Percentiles rank a stretch among this genome's conserved stretches.
These are phyloP conservation scores for Ophiostoma populinum DNA, from an alignment of 2,329 filamentous ascomycete genomes.

Conservation along the genomic window DNA sequence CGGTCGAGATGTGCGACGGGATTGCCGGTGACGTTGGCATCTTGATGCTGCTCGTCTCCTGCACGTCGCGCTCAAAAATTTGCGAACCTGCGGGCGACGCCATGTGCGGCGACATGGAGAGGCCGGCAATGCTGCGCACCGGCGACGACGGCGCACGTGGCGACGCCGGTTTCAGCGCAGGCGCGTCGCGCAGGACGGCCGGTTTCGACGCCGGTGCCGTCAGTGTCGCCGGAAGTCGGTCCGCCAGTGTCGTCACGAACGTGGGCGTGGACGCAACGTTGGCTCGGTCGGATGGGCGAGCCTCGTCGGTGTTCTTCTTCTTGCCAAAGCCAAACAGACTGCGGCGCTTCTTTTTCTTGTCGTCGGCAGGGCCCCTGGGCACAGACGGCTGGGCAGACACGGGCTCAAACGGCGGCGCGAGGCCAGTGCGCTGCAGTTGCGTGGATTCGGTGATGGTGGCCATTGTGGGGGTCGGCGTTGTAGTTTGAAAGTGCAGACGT, in stretches of 20 bases:
- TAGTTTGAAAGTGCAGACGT: too few species aligned
- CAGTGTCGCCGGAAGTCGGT: too few species aligned
- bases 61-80: constrained; percentile 91
- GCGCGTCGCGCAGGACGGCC: constrained; percentile 19
- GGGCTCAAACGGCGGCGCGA: constrained; percentile 12
- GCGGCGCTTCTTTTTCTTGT: constrained; percentile 19
- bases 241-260: too few species aligned
- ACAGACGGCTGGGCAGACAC: too few species aligned
- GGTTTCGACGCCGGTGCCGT: constrained; percentile 21
- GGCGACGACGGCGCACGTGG: constrained; percentile 45
- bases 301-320: constrained; percentile 24
- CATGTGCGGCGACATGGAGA: constrained; percentile 56
- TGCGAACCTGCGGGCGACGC: constrained; percentile 62
- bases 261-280: too few species aligned
- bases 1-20: constrained; percentile 80
- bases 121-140: constrained; percentile 27
- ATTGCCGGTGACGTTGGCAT: constrained; percentile 71
- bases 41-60: constrained; percentile 36
- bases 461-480: too few species aligned
- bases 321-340: constrained; percentile 17
- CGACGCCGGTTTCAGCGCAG: constrained; percentile 18
- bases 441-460: too few species aligned
- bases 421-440: too few species aligned
- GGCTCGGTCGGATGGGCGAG: too few species aligned
- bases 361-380: constrained; percentile 15